Base-by-base conservation (phyloP, 1,284 basidiomycete species). In the Cryptococcus hybrid region DNA sequence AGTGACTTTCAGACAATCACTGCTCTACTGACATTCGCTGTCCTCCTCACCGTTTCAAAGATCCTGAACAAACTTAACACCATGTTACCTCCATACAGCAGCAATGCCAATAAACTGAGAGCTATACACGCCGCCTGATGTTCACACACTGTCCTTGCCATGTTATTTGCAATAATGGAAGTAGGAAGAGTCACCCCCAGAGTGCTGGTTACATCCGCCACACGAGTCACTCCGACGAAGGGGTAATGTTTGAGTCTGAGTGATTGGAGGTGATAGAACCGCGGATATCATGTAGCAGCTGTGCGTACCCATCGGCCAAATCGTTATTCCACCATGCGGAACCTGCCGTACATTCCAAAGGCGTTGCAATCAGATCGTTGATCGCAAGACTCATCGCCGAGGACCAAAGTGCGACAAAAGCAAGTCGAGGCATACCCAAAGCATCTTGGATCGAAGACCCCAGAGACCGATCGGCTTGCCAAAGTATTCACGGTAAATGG, bases 381-480 rank as follows among this genome's bases (percentile, higher is more conserved):
- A 81, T 79, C 0, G 80, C 68, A 18, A 83, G 73, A 0, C 80
- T 77, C 12, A 82, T 68, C 30, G 67, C 65, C 2, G 64, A 67
- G 12, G 68, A 71, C 76, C 76, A 76, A 9, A 77, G 56, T 0
- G 69, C 76, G 55, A 84, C 79, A 57, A 84, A 44, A 83, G 61
- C 37, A 84, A 71, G 63, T 82, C 81, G 12, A 76, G 56, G 52
- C 75, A 75, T 8, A 76, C 75, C 75, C 74, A 80, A 24, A 76
- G 62, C 75, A 80, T 80, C 61, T 82, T 81, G 47, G 73, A 77
- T 34, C 77, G 69, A 40, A 81, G 70, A 34, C 70, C 73, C 83
- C 83, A 84, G 3, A 84, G 70, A 4, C 83, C 83, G 60, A 84
- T 83, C 0, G 83, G 83, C 24, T 76, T 71, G 12, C 82, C 82